Evolutionary conservation across 371 early-diverging fungal genomes (phyloP).

Genomic region (Rhizopus stolonifer): DNA sequence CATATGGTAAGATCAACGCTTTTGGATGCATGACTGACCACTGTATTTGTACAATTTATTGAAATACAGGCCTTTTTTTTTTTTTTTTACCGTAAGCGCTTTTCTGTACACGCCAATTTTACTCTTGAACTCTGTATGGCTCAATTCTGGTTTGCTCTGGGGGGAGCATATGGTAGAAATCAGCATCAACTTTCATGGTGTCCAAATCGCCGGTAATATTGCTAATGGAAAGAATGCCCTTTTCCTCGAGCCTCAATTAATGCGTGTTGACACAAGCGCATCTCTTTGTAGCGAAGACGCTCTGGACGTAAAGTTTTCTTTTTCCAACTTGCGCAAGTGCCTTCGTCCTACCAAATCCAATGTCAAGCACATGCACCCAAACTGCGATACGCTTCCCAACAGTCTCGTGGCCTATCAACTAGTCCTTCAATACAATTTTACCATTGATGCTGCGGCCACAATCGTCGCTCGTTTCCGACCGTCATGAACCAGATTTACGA

Average conservation of each 20-base stretch:
- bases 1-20: no score
- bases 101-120: slow-evolving; percentile 70
- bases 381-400: slow-evolving; percentile 77
- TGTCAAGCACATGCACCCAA: slow-evolving; percentile 66
- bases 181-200: slow-evolving; percentile 80
- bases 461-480: slow-evolving; percentile 65
- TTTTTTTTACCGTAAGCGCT: slow-evolving; percentile 36
- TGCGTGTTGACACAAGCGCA: slow-evolving; percentile 72
- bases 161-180: slow-evolving; percentile 71
- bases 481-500: slow-evolving; percentile 67
- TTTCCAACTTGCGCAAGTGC: slow-evolving; percentile 62
- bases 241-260: slow-evolving; percentile 41
- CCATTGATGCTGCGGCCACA: slow-evolving; percentile 47
- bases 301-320: slow-evolving; percentile 55
- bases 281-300: slow-evolving; percentile 72
- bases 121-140: slow-evolving; percentile 81
- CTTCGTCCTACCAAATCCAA: slow-evolving; percentile 67
- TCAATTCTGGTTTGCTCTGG: slow-evolving; percentile 87
- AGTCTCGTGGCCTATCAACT: slow-evolving; percentile 68
- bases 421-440: slow-evolving; percentile 72
- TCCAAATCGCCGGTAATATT: slow-evolving; percentile 61
- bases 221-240: slow-evolving; percentile 60
- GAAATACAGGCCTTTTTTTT: no score
- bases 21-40: no score
- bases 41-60: no score